phyloP scores from a whole-genome alignment of 768 basidiomycete species.

The Tephrocybe sp. region DNA sequence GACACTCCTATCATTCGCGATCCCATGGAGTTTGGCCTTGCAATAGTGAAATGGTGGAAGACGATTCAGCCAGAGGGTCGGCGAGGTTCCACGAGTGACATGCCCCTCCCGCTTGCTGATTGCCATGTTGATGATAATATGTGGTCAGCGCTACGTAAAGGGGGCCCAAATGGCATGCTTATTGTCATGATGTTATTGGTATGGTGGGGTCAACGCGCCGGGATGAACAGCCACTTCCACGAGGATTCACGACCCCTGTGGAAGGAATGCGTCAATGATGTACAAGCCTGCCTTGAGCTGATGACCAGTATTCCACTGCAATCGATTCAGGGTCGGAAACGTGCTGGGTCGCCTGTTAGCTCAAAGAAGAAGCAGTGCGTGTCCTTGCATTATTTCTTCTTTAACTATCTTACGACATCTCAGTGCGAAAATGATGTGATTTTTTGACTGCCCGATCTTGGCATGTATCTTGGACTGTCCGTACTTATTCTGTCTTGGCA shows the following conservation, averaged over 20 bases:
- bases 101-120: not conserved
- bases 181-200: slow-evolving; percentile 3
- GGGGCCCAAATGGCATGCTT: slow-evolving; percentile 13
- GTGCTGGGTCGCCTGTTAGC: too few species aligned
- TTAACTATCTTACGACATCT: too few species aligned
- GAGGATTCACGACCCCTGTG: slow-evolving; percentile 4
- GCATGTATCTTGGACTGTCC: too few species aligned
- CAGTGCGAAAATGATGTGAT: too few species aligned
- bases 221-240: not conserved
- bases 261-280: slow-evolving; percentile 5
- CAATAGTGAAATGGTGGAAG: slow-evolving; percentile 17
- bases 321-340: not conserved
- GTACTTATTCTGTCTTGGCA: too few species aligned
- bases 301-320: not conserved
- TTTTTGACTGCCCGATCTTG: too few species aligned
- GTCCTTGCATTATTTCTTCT: too few species aligned
- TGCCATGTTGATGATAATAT: not conserved
- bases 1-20: slow-evolving; percentile 8
- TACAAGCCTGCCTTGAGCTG: not conserved
- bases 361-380: too few species aligned
- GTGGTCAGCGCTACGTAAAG: slow-evolving; percentile 8
- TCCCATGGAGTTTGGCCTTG: slow-evolving; percentile 16
- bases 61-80: slow-evolving; percentile 14
- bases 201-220: slow-evolving; percentile 14
- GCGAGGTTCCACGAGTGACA: not conserved